Evolutionary conservation across 2,329 filamentous ascomycete species (phyloP), one percentile per base, ranked within the genome.

Genomic region (Aspergillus candidus): DNA sequence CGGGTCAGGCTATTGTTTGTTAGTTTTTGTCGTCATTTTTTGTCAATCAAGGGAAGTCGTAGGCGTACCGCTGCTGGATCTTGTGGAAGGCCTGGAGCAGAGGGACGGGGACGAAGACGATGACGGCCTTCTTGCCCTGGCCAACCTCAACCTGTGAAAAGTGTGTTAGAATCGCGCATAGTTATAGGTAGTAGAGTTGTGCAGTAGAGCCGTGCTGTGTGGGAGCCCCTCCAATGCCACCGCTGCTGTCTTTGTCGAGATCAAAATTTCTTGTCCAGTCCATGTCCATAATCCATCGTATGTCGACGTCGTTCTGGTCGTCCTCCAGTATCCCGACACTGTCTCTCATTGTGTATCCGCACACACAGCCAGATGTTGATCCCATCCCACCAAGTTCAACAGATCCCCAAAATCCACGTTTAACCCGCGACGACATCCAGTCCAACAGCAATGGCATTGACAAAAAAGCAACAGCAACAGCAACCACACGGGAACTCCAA

Each of bases 21-120:
- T 38, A 50, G 43, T 48, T 40, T 31, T 33, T 40, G 30, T 33
- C 43, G n/a, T 13, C 35, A n/a, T 30, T 29, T 12, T 33, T 3
- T 35, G 13, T 34, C 12, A 7, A 7, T 15, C 30, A 29, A 22
- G 38, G 35, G 13, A 22, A 17, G 15, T 30, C 18, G 39, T 11
- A 35, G 37, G 33, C 84, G 76, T 90, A 97, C 91, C 93, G 90
- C 82, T 97, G 93, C 84, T 98, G 93, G 72, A 95, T 88, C 72
- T 93, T 90, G 87, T 97, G 93, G 88, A 96, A 98, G 74, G 88
- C 88, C 75, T 84, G 80, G 74, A 98, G 88, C 76, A 94, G 88
- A 77, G 93, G 93, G 74, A 98, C 93, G 73, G 93, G 93, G 82
- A 98, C 93, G 87, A 98, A 98, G 87, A 98, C 94, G 82, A 95